A percentile compares a stretch with the other conserved stretches of the same genome.
Evolutionary conservation across 257 asterid species (phyloP).

Genomic region (Lavandula angustifolia): DNA sequence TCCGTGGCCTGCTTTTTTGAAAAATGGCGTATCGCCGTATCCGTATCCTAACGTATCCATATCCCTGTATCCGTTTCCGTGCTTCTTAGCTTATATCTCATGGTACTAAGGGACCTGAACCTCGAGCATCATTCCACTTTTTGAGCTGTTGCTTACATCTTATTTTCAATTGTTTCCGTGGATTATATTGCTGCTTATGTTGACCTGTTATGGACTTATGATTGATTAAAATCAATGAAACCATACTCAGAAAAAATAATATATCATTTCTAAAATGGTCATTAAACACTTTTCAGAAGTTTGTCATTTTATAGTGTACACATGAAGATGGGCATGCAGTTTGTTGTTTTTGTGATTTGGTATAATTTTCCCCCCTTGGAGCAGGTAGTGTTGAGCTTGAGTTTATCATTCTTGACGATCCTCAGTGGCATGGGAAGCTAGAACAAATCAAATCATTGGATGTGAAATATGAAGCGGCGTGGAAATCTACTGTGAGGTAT

Average conservation of each 20-base stretch:
- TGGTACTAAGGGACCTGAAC: too few species aligned
- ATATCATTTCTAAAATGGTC: slow-evolving; percentile 12
- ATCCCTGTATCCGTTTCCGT: too few species aligned
- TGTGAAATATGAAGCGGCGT: slow-evolving; percentile 48
- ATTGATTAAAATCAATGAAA: neutral
- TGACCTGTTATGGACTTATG: neutral
- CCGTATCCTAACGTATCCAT: too few species aligned
- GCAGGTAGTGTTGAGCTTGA: slow-evolving; percentile 53
- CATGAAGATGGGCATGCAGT: slow-evolving; percentile 10
- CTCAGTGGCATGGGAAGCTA: slow-evolving; percentile 53
- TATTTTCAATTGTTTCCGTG: slow-evolving; percentile 18
- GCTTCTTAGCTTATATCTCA: too few species aligned
- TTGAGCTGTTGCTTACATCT: neutral
- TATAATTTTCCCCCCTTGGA: slow-evolving; percentile 26
- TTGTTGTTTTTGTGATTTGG: slow-evolving; percentile 12
- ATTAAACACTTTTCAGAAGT: slow-evolving; percentile 1
- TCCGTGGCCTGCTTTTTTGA: too few species aligned
- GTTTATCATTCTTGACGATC: slow-evolving; percentile 54
- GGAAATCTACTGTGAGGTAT: slow-evolving; percentile 55
- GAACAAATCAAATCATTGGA: slow-evolving; percentile 65
- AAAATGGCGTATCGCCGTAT: too few species aligned
- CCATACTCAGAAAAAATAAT: slow-evolving; percentile 11
- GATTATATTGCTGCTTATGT: neutral
- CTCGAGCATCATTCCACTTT: too few species aligned
- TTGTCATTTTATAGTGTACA: neutral